phyloP scores from a whole-genome alignment of 2,329 filamentous ascomycete genomes.

The Diaporthe aspalathi region DNA sequence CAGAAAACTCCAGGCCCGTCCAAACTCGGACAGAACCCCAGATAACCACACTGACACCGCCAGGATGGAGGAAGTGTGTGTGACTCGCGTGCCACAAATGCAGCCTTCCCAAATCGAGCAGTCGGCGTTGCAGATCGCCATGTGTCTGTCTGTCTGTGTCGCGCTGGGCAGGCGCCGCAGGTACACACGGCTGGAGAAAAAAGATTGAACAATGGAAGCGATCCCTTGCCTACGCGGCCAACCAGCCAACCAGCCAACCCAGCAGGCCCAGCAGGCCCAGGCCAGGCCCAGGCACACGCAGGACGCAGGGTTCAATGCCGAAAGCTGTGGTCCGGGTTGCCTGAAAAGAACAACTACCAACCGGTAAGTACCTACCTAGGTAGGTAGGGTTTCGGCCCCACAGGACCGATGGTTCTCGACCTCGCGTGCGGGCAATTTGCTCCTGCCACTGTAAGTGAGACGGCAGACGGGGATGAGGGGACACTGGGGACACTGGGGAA shows the following conservation, averaged over 20 bases:
- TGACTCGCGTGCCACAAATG: slow-evolving; percentile 29
- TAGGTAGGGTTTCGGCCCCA: background rate
- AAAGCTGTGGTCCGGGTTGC: background rate
- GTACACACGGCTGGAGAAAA: slow-evolving; percentile 2
- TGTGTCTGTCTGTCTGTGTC: background rate
- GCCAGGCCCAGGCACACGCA: background rate
- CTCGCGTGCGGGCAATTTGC: background rate
- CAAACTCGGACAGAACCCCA: background rate
- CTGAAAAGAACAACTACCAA: slow-evolving; percentile 29
- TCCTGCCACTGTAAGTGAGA: slow-evolving; percentile 2
- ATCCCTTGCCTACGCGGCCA: background rate
- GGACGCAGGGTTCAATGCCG: background rate
- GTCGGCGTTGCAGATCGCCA: slow-evolving; percentile 10
- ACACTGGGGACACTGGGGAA: background rate
- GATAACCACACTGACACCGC: slow-evolving; percentile 12
- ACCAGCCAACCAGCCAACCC: no score
- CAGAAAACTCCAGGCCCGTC: slow-evolving; percentile 18
- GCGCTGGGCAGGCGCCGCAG: background rate
- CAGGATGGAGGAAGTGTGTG: slow-evolving; percentile 25
- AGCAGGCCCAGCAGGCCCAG: background rate
- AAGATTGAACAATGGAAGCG: background rate
- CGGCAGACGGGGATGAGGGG: background rate
- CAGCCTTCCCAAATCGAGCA: slow-evolving; percentile 16
- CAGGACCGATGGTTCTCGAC: background rate
- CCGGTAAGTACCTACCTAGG: background rate